phyloP scores from a whole-genome alignment of 2,329 filamentous ascomycete species.

The Thelonectria rubi region DNA sequence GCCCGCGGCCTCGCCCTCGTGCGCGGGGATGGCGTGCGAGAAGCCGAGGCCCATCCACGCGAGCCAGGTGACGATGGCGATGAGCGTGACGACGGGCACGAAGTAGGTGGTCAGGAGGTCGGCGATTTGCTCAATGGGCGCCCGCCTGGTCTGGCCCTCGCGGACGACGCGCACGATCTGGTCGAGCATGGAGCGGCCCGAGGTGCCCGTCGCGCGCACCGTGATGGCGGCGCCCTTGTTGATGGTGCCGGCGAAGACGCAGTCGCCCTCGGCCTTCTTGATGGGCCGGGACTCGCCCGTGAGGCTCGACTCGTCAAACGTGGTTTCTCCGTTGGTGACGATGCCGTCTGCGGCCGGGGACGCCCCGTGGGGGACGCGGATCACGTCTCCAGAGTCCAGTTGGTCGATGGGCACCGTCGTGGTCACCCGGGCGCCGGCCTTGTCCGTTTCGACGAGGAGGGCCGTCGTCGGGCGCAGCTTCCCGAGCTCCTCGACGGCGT shows the following conservation, averaged over 20 bases:
- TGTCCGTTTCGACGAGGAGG: conserved; percentile 66
- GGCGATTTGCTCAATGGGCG: conserved; percentile 79
- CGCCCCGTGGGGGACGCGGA: conserved; percentile 79
- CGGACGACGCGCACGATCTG: conserved; percentile 80
- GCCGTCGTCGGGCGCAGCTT: conserved; percentile 82
- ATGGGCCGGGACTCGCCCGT: conserved; percentile 80
- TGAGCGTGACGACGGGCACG: conserved; percentile 74
- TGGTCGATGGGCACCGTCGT: conserved; percentile 68
- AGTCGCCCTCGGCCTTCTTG: conserved; percentile 69
- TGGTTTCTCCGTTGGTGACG: conserved; percentile 68
- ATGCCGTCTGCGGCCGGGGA: conserved; percentile 87
- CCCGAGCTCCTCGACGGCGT: conserved; percentile 82
- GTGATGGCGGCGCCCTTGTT: conserved; percentile 73
- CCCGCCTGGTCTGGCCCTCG: conserved; percentile 79
- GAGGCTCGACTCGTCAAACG: conserved; percentile 89
- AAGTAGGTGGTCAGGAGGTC: conserved; percentile 80
- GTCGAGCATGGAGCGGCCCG: conserved; percentile 79
- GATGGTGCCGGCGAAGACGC: conserved; percentile 77
- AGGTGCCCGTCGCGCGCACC: conserved; percentile 69
- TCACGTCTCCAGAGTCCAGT: conserved; percentile 77
- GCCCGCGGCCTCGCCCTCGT: conserved; percentile 67
- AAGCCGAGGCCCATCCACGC: conserved; percentile 74
- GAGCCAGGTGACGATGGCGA: conserved; percentile 76
- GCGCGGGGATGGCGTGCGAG: conserved; percentile 62
- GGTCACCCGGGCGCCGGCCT: conserved; percentile 46